Conservation (phyloP, 768 basidiomycete species). For the Obba rivulosa region DNA sequence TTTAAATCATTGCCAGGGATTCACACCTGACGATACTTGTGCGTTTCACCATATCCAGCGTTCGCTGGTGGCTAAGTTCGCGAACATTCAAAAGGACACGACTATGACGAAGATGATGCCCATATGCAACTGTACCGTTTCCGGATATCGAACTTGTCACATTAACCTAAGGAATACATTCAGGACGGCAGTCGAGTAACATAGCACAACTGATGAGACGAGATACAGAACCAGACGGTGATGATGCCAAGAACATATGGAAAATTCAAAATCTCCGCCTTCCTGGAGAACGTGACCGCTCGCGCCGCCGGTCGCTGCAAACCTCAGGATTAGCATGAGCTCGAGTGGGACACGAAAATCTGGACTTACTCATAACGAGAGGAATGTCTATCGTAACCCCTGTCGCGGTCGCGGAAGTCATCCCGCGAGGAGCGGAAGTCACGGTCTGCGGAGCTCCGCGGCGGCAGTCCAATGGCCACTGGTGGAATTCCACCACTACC, state of each 20-base stretch:
- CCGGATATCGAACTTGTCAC: too few species aligned
- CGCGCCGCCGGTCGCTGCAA: constrained; percentile 22
- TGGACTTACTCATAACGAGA: constrained; percentile 68
- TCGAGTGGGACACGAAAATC: constrained; percentile 1
- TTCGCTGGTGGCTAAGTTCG: too few species aligned
- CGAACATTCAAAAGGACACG: too few species aligned
- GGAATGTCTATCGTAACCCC: constrained; percentile 59
- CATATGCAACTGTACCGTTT: too few species aligned
- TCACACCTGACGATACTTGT: too few species aligned
- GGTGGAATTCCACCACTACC: constrained; percentile 19
- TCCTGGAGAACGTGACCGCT: constrained; percentile 26
- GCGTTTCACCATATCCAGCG: too few species aligned
- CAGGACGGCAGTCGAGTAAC: neutral
- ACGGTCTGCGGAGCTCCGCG: constrained; percentile 36
- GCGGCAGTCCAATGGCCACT: constrained; percentile 32
- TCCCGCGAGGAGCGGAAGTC: constrained; percentile 60
- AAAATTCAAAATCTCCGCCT: constrained; percentile 21
- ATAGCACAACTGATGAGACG: neutral
- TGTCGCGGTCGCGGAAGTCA: constrained; percentile 57
- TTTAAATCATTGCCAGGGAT: too few species aligned
- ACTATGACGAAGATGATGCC: too few species aligned
- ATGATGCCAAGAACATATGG: neutral
- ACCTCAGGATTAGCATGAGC: constrained; percentile 4
- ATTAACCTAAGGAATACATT: too few species aligned
- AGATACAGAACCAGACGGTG: neutral